These are phyloP conservation scores for Glomus cerebriforme DNA, from an alignment of 192 early-diverging fungal species.

Conservation along the genomic window DNA sequence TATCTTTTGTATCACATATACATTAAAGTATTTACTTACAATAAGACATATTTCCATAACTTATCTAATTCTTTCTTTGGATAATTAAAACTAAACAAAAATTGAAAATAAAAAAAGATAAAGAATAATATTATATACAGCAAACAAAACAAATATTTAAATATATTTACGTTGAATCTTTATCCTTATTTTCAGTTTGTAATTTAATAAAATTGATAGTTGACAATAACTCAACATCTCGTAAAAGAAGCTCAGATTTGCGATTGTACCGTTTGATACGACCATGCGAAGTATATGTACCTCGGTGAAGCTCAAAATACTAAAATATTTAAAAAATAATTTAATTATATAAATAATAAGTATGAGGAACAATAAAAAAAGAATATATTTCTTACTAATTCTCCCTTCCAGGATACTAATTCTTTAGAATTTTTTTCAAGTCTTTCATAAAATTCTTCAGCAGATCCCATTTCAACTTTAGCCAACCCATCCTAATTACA, in stretches of 20 bases:
- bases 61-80: slow-evolving; percentile 75
- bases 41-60: slow-evolving; percentile 86
- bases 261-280: slow-evolving; percentile 86
- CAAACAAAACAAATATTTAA: neutral
- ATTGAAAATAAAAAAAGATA: slow-evolving; percentile 8
- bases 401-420: slow-evolving; percentile 90
- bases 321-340: slow-evolving; percentile 31
- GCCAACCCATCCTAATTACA: slow-evolving; percentile 69
- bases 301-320: slow-evolving; percentile 98
- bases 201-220: slow-evolving; percentile 45
- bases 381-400: slow-evolving; percentile 59
- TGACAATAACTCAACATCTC: slow-evolving; percentile 80
- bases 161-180: slow-evolving; percentile 29
- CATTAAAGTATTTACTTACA: slow-evolving; percentile 49
- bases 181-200: slow-evolving; percentile 14
- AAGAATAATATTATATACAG: neutral
- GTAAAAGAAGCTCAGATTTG: slow-evolving; percentile 78
- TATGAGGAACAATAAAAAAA: neutral
- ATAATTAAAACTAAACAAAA: slow-evolving; percentile 48
- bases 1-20: slow-evolving; percentile 20
- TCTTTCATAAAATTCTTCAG: slow-evolving; percentile 82
- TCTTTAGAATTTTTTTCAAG: slow-evolving; percentile 69
- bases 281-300: slow-evolving; percentile 95
- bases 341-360: slow-evolving; percentile 15
- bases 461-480: slow-evolving; percentile 71